Conservation (phyloP, 73 alveolate genomes). For the Paramecium bursaria region DNA sequence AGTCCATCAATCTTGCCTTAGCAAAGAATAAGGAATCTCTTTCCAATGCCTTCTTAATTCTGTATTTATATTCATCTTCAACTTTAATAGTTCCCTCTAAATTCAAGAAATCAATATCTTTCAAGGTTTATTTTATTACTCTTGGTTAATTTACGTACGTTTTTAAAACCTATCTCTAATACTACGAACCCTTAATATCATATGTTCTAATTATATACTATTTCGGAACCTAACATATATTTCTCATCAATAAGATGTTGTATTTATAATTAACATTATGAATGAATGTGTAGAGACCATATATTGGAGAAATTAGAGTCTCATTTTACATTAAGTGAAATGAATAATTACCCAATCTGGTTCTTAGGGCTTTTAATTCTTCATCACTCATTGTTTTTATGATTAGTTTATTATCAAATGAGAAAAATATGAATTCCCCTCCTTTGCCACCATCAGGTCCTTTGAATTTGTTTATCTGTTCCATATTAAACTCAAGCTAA, state of each 20-base stretch:
- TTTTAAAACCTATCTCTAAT: not conserved
- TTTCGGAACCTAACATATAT: constrained; percentile 3
- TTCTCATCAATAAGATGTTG: constrained; percentile 44
- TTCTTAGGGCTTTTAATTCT: not conserved
- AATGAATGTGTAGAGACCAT: constrained; percentile 28
- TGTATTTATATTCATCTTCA: too few relatives aligned
- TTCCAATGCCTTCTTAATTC: too few relatives aligned
- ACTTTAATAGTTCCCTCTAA: too few relatives aligned
- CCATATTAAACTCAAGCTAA: not conserved
- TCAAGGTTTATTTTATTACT: constrained; percentile 20
- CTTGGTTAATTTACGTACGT: not conserved
- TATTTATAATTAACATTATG: not conserved
- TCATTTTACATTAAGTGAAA: not conserved
- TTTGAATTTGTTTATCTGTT: not conserved
- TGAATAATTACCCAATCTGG: not conserved
- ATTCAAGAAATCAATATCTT: constrained; percentile 27
- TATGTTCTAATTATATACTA: constrained; percentile 26
- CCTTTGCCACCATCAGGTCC: constrained; percentile 84
- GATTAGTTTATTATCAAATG: constrained; percentile 92
- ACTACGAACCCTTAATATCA: constrained; percentile 40
- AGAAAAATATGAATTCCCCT: constrained; percentile 95
- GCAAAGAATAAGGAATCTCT: constrained; percentile 72
- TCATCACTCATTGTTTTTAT: constrained; percentile 70
- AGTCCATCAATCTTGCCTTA: constrained; percentile 77
- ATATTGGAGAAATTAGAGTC: constrained; percentile 25